A percentile compares a stretch with the other conserved stretches of the same genome.
These are phyloP conservation scores for Yamadazyma friedrichii DNA, from an alignment of 1,139 yeast genomes.

Conservation along the genomic window DNA sequence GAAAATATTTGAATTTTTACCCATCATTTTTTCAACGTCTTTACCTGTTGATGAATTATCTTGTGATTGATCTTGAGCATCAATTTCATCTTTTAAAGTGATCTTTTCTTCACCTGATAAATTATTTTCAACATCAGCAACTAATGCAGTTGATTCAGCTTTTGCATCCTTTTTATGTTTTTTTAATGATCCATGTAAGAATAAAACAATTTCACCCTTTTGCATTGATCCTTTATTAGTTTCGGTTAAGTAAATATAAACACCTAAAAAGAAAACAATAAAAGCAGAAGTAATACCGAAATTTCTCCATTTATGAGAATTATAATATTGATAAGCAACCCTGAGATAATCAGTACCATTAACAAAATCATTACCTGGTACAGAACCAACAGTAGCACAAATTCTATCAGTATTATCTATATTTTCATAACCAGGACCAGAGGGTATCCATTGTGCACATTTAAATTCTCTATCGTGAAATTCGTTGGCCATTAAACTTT, in stretches of 20 bases:
- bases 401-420: slow-evolving; percentile 35
- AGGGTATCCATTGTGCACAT: slow-evolving; percentile 47
- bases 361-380: slow-evolving; percentile 54
- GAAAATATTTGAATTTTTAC: slow-evolving; percentile 42
- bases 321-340: slow-evolving; percentile 45
- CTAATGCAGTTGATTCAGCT: slow-evolving; percentile 7
- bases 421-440: slow-evolving; percentile 50
- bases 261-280: slow-evolving; percentile 50
- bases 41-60: not conserved
- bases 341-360: slow-evolving; percentile 58
- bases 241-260: slow-evolving; percentile 61
- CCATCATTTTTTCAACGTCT: slow-evolving; percentile 5
- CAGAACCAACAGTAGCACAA: slow-evolving; percentile 65
- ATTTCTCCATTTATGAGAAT: slow-evolving; percentile 78
- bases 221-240: slow-evolving; percentile 72
- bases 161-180: slow-evolving; percentile 22
- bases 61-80: slow-evolving; percentile 4
- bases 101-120: slow-evolving; percentile 20
- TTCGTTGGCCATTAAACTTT: slow-evolving; percentile 56
- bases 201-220: slow-evolving; percentile 79
- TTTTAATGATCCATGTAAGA: slow-evolving; percentile 38
- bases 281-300: slow-evolving; percentile 68
- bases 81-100: slow-evolving; percentile 19
- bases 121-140: slow-evolving; percentile 16
- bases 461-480: slow-evolving; percentile 46